A percentile compares a stretch with the other conserved stretches of the same genome.
Conservation (phyloP, 2,329 filamentous ascomycete genomes). For the Talaromyces amestolkiae region DNA sequence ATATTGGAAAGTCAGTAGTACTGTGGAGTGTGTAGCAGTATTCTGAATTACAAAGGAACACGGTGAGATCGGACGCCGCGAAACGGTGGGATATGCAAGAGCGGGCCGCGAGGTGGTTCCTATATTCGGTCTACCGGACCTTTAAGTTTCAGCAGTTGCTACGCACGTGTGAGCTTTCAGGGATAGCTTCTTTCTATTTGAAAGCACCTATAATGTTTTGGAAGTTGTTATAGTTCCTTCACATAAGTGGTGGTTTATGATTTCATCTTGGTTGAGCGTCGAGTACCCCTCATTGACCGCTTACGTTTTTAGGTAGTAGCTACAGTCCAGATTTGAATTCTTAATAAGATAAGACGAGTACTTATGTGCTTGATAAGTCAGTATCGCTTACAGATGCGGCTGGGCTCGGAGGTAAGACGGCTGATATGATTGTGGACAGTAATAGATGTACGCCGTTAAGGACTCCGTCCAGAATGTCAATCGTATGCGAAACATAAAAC, state of each 20-base stretch:
- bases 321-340: not conserved
- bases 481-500: not conserved
- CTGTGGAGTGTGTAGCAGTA: not conserved
- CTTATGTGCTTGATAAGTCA: not conserved
- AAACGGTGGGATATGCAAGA: slow-evolving; percentile 1
- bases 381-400: not conserved
- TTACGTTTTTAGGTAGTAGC: not conserved
- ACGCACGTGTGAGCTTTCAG: not conserved
- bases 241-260: not conserved
- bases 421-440: not conserved
- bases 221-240: not conserved
- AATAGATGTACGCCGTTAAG: not conserved
- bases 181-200: not conserved
- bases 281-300: not conserved
- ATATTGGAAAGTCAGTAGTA: not conserved
- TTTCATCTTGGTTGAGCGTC: not conserved
- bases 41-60: not conserved
- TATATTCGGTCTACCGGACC: not conserved
- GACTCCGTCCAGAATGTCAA: not conserved
- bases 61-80: not conserved
- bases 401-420: not conserved
- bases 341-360: not conserved
- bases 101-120: not conserved
- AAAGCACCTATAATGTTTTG: not conserved
- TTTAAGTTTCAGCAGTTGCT: not conserved